These are phyloP conservation scores for Botryotinia narcissicola DNA, from an alignment of 2,329 filamentous ascomycete species.

Conservation along the genomic window DNA sequence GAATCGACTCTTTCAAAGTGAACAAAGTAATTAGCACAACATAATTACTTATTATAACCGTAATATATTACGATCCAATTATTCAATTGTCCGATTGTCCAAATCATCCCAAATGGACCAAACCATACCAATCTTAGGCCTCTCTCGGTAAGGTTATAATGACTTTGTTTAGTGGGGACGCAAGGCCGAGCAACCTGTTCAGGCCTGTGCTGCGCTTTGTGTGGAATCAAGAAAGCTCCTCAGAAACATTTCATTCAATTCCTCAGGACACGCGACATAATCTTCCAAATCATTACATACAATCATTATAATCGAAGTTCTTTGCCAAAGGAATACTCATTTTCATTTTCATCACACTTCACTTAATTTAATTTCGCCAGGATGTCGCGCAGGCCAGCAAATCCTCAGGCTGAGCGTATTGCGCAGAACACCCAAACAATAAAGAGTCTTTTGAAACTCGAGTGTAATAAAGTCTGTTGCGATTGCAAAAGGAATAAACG, in stretches of 20 bases:
- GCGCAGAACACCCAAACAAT: slow-evolving; percentile 92
- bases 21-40: not conserved
- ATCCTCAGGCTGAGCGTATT: slow-evolving; percentile 79
- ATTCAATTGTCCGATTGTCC: not conserved
- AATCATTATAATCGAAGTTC: not conserved
- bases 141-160: not conserved
- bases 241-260: not conserved
- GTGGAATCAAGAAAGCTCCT: slow-evolving; percentile 2
- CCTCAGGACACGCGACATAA: slow-evolving; percentile 6
- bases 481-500: slow-evolving; percentile 99
- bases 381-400: slow-evolving; percentile 80
- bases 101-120: not conserved
- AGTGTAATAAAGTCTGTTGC: slow-evolving; percentile 93
- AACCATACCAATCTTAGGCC: not conserved
- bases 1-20: not conserved
- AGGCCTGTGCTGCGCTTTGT: slow-evolving; percentile 16
- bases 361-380: not conserved
- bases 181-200: slow-evolving; percentile 5
- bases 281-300: slow-evolving; percentile 9
- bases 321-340: not conserved
- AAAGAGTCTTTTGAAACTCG: slow-evolving; percentile 91
- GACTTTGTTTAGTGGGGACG: slow-evolving; percentile 9
- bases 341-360: not conserved
- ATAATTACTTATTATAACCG: not conserved
- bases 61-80: not conserved